Evolutionary conservation across 2,329 filamentous ascomycete genomes (phyloP).

Genomic region (Graphilbum fragrans): DNA sequence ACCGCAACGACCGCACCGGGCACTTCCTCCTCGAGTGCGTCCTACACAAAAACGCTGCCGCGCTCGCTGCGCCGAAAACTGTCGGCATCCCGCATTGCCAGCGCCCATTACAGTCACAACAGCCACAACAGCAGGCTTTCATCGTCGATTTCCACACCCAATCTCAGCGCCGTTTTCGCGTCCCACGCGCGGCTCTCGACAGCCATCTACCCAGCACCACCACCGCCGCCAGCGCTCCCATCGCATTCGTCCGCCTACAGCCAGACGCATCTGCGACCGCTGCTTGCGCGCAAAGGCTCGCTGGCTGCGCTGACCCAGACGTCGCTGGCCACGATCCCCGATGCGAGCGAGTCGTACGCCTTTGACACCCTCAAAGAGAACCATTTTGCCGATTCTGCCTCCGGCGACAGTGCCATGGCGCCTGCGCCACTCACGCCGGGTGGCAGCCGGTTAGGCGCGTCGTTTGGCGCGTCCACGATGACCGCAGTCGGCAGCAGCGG

Average conservation of each 20-base stretch:
- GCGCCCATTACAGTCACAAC: no score
- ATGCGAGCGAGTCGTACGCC: constrained; percentile 53
- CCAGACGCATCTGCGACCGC: constrained; percentile 17
- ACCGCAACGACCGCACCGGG: no score
- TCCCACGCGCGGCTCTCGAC: constrained; percentile 32
- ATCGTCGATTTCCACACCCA: constrained; percentile 44
- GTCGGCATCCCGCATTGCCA: no score
- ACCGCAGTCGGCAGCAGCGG: constrained; percentile 10
- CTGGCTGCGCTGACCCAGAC: constrained; percentile 54
- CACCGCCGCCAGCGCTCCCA: constrained; percentile 1
- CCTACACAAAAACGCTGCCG: background rate
- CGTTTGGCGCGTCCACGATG: constrained; percentile 12
- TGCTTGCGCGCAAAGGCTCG: constrained; percentile 57
- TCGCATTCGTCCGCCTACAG: background rate
- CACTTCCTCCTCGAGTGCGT: background rate
- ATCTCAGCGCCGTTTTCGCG: constrained; percentile 40
- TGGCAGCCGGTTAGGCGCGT: constrained; percentile 21
- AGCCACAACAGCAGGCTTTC: constrained; percentile 22
- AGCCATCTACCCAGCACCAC: background rate
- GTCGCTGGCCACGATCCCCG: constrained; percentile 52
- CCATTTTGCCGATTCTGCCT: background rate
- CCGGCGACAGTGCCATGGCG: constrained; percentile 24
- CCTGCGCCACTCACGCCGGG: constrained; percentile 42
- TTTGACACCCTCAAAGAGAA: constrained; percentile 36
- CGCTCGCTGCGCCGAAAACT: constrained; percentile 7